These are phyloP conservation scores for Ichthyophthirius multifiliis DNA, from an alignment of 169 alveolate species.

Conservation along the genomic window DNA sequence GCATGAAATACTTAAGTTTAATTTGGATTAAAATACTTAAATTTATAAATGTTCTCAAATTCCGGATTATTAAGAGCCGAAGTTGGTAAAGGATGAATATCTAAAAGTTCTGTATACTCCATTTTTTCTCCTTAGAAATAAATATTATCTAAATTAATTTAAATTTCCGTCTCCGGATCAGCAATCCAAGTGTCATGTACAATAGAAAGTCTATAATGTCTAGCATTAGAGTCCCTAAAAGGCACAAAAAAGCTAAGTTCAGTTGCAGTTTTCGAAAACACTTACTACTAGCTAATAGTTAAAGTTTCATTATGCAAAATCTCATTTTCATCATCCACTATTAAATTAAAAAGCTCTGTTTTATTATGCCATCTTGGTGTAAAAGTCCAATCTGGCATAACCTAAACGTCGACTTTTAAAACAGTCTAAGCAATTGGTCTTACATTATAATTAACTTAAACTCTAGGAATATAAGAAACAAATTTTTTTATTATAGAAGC, in stretches of 20 bases:
- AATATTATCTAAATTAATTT: constrained; percentile 62
- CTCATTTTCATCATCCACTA: constrained; percentile 87
- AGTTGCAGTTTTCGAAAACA: constrained; percentile 38
- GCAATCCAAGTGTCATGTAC: constrained; percentile 79
- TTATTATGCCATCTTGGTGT: constrained; percentile 88
- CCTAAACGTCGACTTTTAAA: constrained; percentile 60
- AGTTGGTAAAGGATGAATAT: constrained; percentile 73
- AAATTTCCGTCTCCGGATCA: constrained; percentile 24
- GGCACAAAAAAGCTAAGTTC: constrained; percentile 80
- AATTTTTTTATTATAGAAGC: constrained; percentile 26
- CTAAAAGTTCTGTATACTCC: constrained; percentile 83
- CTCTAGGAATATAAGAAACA: constrained; percentile 12
- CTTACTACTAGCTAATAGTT: constrained; percentile 61
- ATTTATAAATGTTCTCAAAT: constrained; percentile 72
- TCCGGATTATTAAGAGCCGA: constrained; percentile 53
- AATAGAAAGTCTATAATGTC: constrained; percentile 60
- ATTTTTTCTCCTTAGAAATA: constrained; percentile 77
- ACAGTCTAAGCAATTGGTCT: constrained; percentile 36
- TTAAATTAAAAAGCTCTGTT: constrained; percentile 84
- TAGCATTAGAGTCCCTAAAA: constrained; percentile 68
- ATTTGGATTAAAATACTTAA: constrained; percentile 93
- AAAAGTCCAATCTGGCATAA: constrained; percentile 88
- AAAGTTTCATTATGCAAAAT: constrained; percentile 87
- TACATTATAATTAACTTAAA: constrained; percentile 8
- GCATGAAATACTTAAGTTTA: constrained; percentile 96